A percentile compares a stretch with the other conserved stretches of the same genome.
These are phyloP conservation scores for Curvularia hawaiiensis DNA, from an alignment of 2,329 filamentous ascomycete genomes.

Conservation along the genomic window DNA sequence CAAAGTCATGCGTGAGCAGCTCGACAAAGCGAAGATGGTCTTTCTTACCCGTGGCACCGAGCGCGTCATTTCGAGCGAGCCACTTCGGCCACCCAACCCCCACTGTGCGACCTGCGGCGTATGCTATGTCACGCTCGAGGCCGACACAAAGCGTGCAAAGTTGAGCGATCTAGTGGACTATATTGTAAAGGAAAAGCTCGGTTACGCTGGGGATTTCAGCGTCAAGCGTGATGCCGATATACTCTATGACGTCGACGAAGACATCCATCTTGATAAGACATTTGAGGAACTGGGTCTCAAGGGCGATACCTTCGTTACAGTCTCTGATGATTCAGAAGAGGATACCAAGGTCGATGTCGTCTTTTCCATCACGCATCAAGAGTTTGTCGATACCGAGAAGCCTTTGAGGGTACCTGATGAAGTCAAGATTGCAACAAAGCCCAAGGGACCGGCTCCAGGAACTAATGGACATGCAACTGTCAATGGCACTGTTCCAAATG, in stretches of 20 bases:
- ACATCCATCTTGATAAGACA: slow-evolving; percentile 82
- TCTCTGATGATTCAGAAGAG: slow-evolving; percentile 83
- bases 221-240: slow-evolving; percentile 71
- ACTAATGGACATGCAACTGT: slow-evolving; percentile 36
- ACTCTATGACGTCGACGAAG: slow-evolving; percentile 89
- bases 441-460: slow-evolving; percentile 41
- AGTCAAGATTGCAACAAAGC: slow-evolving; percentile 55
- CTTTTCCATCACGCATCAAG: slow-evolving; percentile 68
- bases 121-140: slow-evolving; percentile 68
- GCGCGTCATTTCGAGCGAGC: slow-evolving; percentile 62
- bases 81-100: slow-evolving; percentile 70
- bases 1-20: slow-evolving; percentile 78
- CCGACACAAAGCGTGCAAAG: slow-evolving; percentile 74
- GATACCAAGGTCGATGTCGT: slow-evolving; percentile 80
- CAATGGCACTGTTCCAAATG: slow-evolving; percentile 19
- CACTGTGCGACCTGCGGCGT: slow-evolving; percentile 84
- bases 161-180: slow-evolving; percentile 79
- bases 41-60: slow-evolving; percentile 75
- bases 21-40: slow-evolving; percentile 76
- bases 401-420: slow-evolving; percentile 58
- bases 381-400: slow-evolving; percentile 52
- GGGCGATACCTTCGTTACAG: slow-evolving; percentile 75
- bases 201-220: slow-evolving; percentile 81
- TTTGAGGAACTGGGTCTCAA: slow-evolving; percentile 77
- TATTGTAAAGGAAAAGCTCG: slow-evolving; percentile 71